A percentile compares a stretch with the other conserved stretches of the same genome.
These are phyloP conservation scores for Eimeria brunetti DNA, from an alignment of 169 alveolate genomes.

Conservation along the genomic window DNA sequence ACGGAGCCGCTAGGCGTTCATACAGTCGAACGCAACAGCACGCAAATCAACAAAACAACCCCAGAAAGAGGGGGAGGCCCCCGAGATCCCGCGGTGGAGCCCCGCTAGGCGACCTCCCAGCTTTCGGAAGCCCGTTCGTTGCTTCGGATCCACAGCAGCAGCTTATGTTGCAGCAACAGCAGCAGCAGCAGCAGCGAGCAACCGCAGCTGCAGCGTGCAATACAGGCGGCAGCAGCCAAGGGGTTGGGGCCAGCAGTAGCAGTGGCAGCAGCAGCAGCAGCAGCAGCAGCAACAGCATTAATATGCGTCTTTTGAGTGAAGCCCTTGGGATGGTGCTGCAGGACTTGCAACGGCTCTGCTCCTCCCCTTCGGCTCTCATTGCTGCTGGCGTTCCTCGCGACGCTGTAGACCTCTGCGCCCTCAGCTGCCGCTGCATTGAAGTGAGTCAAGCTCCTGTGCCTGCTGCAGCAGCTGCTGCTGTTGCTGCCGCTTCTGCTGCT, in stretches of 20 bases:
- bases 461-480: neutral
- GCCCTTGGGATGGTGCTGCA: constrained; percentile 62
- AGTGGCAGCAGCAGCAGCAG: neutral
- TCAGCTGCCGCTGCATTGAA: constrained; percentile 66
- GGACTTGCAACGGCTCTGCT: constrained; percentile 51
- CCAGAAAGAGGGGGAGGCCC: constrained; percentile 68
- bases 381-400: constrained; percentile 69
- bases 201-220: neutral
- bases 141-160: constrained; percentile 62
- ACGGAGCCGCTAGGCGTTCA: constrained; percentile 39
- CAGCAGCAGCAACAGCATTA: constrained; percentile 34
- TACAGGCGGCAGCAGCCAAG: constrained; percentile 22
- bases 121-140: constrained; percentile 21
- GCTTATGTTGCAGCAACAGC: constrained; percentile 28
- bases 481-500: neutral
- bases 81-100: constrained; percentile 55
- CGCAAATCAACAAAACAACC: constrained; percentile 37
- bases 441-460: constrained; percentile 9
- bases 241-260: neutral
- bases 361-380: constrained; percentile 66
- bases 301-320: constrained; percentile 58
- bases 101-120: constrained; percentile 36
- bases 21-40: constrained; percentile 40
- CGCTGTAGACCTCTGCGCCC: constrained; percentile 59
- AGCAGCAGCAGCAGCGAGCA: constrained; percentile 45